A percentile compares a stretch with the other conserved stretches of the same genome.
phyloP scores from a whole-genome alignment of 176 grass and related monocot species.

The Echinochloa phyllopogon region DNA sequence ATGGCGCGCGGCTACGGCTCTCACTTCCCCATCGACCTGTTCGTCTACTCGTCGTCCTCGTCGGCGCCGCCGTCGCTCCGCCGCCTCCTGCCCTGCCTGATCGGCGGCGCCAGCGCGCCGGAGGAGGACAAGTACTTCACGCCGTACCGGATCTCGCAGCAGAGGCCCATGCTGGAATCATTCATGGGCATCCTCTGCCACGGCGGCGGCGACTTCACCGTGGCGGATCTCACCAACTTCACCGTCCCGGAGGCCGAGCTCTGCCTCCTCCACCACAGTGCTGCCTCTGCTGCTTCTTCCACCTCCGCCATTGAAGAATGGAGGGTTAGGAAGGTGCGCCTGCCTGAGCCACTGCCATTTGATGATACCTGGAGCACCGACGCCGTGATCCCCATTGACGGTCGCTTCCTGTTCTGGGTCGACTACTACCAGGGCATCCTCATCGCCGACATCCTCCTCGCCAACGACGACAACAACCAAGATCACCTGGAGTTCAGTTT shows the following conservation, averaged over 20 bases:
- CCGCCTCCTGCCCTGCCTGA: conserved; percentile 3
- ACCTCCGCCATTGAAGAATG: no score
- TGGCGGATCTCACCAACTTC: neutral
- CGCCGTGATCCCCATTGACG: neutral
- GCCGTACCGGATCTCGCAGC: neutral
- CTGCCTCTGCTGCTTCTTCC: no score
- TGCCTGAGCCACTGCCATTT: no score
- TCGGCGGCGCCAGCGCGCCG: neutral
- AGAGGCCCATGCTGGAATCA: neutral
- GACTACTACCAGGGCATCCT: conserved; percentile 27
- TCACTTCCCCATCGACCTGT: neutral
- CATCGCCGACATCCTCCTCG: neutral
- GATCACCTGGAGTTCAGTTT: neutral
- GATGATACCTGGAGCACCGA: no score
- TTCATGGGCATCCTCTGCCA: conserved; percentile 2
- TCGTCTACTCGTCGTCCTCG: conserved; percentile 8
- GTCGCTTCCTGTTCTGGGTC: conserved; percentile 21
- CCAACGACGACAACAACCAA: neutral
- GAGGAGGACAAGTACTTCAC: neutral
- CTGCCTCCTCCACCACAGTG: no score
- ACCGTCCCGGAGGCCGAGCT: neutral
- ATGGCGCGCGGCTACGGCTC: fast-evolving
- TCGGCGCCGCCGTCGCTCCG: conserved; percentile 10
- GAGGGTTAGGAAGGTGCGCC: no score
- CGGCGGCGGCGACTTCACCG: neutral